A percentile compares a stretch with the other conserved stretches of the same genome.
Conservation (phyloP, 192 early-diverging fungal species). For the Entomortierella lignicola region DNA sequence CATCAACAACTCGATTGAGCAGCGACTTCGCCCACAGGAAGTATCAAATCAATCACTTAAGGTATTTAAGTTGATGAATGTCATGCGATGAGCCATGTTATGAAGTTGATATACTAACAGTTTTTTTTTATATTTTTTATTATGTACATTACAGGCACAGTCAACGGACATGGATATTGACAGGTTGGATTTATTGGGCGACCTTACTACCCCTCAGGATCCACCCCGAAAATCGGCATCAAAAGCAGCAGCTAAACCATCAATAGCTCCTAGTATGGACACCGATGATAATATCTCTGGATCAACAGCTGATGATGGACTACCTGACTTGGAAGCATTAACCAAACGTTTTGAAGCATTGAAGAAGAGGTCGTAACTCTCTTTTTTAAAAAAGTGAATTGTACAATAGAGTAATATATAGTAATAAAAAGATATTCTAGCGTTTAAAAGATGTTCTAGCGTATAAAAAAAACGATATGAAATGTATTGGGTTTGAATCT, state of each 20-base stretch:
- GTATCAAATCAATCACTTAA: not conserved
- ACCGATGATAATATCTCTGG: conserved; percentile 13
- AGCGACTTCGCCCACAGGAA: conserved; percentile 14
- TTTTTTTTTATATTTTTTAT: not conserved
- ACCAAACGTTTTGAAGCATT: conserved; percentile 82
- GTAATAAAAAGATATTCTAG: too few species aligned
- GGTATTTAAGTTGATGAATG: not conserved
- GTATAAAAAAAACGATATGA: too few species aligned
- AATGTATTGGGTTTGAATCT: too few species aligned
- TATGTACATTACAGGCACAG: conserved; percentile 3
- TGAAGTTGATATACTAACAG: too few species aligned
- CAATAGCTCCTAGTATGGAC: too few species aligned
- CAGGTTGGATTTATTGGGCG: conserved; percentile 23
- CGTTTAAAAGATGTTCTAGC: too few species aligned
- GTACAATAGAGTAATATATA: not conserved
- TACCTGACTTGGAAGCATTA: conserved; percentile 80
- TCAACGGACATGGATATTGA: conserved; percentile 18
- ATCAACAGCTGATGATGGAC: conserved; percentile 46
- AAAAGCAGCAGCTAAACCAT: conserved; percentile 25
- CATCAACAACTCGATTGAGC: conserved; percentile 23
- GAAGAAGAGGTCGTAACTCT: conserved; percentile 52
- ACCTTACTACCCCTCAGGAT: conserved; percentile 13
- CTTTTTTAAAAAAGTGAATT: not conserved
- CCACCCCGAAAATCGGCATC: conserved; percentile 34
- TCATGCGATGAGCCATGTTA: too few species aligned